Base-by-base conservation (phyloP, 441 rosid genomes). In the Omphalea diandra region DNA sequence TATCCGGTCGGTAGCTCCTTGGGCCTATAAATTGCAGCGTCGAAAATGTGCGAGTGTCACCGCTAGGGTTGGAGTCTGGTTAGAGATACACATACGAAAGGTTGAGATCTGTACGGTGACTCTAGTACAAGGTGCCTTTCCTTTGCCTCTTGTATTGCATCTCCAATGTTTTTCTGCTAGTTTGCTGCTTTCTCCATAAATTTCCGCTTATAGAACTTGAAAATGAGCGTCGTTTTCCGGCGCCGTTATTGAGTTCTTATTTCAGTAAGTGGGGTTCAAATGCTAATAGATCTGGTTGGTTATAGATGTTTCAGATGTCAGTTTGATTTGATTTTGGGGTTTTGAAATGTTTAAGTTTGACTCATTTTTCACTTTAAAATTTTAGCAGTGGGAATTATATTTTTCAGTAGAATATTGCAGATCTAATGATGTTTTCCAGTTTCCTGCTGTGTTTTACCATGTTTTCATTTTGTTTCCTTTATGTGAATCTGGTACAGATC, bases 1-100 rank as follows among this genome's bases (percentile, higher is more conserved):
- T 85, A 17, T 18, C 79, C 72, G 18, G 86, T 68, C 27, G 55
- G 26, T 22, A 15, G 38, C 26, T 17, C 17, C 22, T 12, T 61
- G 59, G 46, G 59, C 1, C 81, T 82, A 80, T 84, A 84, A 82
- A 82, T 80, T 68, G 2, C 54, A 54, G 46, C 27, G 50, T 33
- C 26, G 15, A 15, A 6, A 27, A 4, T 0, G 3, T 0, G 2
- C n/a, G 56, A 9, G 4, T 35, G n/a, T 43, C 47, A 15, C 43
- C 52, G 70, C 67, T 66, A 27, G 26, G 14, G 12, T 11, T 0
- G 68, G 58, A 52, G 73, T 70, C 73, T 78, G 78, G 76, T 74
- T 57, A 61, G 49, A 62, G 49, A 58, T 5, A 18, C n/a, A n/a
- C 33, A 8, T 49, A n/a, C n/a, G n/a, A 35, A 57, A 59, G 14